phyloP scores from a whole-genome alignment of 805 yeast species.

The Ogataea kodamae region DNA sequence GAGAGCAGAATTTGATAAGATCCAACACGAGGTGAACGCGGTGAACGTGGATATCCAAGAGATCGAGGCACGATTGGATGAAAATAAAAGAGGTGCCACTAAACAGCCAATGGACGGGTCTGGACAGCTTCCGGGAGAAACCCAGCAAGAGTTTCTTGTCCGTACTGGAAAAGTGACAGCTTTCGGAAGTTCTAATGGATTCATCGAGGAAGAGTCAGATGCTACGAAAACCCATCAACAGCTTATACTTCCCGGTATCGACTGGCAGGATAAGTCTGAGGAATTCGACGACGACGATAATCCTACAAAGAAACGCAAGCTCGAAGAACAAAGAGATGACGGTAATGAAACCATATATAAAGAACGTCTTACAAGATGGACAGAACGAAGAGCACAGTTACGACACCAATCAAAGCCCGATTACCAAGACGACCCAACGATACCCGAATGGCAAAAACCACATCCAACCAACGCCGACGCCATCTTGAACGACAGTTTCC shows the following conservation, averaged over 20 bases:
- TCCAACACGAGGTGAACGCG: constrained; percentile 51
- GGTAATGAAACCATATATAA: constrained; percentile 72
- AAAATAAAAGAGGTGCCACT: constrained; percentile 19
- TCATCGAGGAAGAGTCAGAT: constrained; percentile 41
- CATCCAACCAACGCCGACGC: constrained; percentile 81
- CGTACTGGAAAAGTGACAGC: constrained; percentile 94
- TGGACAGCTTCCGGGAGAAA: constrained; percentile 61
- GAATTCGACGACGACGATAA: constrained; percentile 24
- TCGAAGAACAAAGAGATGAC: constrained; percentile 56
- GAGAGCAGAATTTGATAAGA: constrained; percentile 49
- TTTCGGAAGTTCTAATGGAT: constrained; percentile 68
- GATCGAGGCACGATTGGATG: constrained; percentile 40
- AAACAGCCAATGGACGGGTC: constrained; percentile 17
- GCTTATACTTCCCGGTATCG: constrained; percentile 50
- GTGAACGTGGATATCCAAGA: constrained; percentile 62
- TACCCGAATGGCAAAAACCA: constrained; percentile 66
- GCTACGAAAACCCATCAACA: constrained; percentile 37
- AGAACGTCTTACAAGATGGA: constrained; percentile 60
- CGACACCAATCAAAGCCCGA: constrained; percentile 34
- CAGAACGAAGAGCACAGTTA: constrained; percentile 43
- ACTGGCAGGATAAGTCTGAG: constrained; percentile 15
- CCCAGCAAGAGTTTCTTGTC: constrained; percentile 73
- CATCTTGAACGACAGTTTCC: constrained; percentile 61
- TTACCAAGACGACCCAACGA: constrained; percentile 24
- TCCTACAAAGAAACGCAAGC: constrained; percentile 3